These are phyloP conservation scores for Podospora pseudopauciseta DNA, from an alignment of 495 filamentous ascomycete species.

Conservation along the genomic window DNA sequence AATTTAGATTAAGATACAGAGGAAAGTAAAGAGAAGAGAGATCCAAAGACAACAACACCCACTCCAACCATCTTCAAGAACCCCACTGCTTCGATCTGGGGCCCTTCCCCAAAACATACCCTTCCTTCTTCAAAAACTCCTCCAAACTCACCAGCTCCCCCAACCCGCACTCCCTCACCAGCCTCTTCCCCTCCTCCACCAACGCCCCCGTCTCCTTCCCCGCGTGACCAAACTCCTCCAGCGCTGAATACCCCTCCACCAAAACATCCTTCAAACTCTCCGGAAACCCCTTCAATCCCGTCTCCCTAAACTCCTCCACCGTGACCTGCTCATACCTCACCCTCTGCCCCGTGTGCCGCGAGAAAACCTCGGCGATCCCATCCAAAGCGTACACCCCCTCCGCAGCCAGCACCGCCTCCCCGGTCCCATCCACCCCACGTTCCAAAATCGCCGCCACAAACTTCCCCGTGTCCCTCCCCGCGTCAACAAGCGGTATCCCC, in stretches of 20 bases:
- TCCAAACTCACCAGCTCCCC: background rate
- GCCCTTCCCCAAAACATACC: background rate
- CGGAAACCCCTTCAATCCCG: conserved; percentile 35
- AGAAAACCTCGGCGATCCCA: conserved; percentile 38
- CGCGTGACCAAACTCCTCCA: conserved; percentile 47
- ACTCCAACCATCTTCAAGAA: background rate
- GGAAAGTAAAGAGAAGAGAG: too few species aligned
- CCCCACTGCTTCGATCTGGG: background rate
- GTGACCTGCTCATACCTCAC: conserved; percentile 45
- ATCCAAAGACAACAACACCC: too few species aligned
- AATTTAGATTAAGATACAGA: too few species aligned
- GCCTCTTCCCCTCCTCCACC: conserved; percentile 42
- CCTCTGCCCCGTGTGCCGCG: conserved; percentile 44
- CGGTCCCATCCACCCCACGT: conserved; percentile 17
- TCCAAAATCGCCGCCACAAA: conserved; percentile 51
- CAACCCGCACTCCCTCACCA: conserved; percentile 9
- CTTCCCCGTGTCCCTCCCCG: conserved; percentile 47
- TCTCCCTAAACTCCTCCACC: conserved; percentile 35
- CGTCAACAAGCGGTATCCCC: conserved; percentile 44
- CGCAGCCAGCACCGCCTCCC: conserved; percentile 43
- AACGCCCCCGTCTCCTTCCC: conserved; percentile 38
- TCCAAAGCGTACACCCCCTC: conserved; percentile 35
- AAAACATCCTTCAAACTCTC: conserved; percentile 31
- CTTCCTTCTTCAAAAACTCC: background rate
- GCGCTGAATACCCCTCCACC: conserved; percentile 35